Percentiles rank a stretch among this genome's conserved stretches.
These are phyloP conservation scores for Zymoseptoria ardabiliae DNA, from an alignment of 2,329 filamentous ascomycete species.

Conservation along the genomic window DNA sequence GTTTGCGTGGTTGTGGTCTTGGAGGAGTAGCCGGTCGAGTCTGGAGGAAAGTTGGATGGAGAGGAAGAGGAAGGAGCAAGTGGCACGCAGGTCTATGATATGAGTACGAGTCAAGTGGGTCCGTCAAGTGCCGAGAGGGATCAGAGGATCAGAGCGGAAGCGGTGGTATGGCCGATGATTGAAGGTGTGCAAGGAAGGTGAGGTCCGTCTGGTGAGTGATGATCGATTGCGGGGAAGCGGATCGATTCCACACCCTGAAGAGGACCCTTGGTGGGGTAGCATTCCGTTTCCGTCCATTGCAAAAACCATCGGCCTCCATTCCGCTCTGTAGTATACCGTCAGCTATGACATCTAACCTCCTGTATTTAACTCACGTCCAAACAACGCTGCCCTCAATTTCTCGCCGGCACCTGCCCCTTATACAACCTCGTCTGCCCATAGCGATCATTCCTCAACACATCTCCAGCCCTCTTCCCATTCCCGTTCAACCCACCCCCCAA, in stretches of 20 bases:
- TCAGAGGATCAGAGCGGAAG: too few relatives aligned
- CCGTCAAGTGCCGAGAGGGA: too few relatives aligned
- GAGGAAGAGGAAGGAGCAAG: too few relatives aligned
- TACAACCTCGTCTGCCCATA: background rate
- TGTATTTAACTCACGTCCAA: background rate
- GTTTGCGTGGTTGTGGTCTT: background rate
- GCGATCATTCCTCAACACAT: background rate
- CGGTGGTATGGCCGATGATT: too few relatives aligned
- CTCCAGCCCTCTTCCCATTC: background rate
- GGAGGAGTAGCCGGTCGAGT: too few relatives aligned
- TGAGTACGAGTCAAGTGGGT: too few relatives aligned
- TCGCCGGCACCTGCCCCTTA: background rate
- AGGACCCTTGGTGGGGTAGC: background rate
- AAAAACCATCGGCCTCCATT: background rate
- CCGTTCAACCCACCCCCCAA: background rate
- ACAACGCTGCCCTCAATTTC: background rate
- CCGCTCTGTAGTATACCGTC: background rate
- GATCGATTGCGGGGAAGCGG: background rate
- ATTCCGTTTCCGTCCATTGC: background rate
- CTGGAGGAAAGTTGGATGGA: too few relatives aligned
- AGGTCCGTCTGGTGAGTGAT: background rate
- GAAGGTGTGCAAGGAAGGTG: too few relatives aligned
- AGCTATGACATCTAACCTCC: background rate
- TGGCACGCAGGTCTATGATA: too few relatives aligned
- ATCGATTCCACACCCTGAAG: background rate